Evolutionary conservation across 768 basidiomycete genomes (phyloP), one percentile per base, ranked within the genome.

Genomic region (Saitozyma sp.): DNA sequence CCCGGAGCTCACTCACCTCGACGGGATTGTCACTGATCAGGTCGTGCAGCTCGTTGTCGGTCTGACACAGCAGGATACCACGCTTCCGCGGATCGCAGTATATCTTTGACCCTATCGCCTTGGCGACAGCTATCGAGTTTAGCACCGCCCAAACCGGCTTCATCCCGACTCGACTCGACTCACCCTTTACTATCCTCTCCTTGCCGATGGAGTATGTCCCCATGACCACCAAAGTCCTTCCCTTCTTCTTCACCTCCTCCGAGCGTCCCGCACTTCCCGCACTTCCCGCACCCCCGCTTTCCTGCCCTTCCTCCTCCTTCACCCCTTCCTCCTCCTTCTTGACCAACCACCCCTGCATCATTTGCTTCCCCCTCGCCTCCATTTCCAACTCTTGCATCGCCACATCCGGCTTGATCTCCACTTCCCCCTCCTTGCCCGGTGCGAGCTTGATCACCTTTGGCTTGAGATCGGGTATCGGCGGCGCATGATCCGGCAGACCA

Each of bases 141-240:
- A 71, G 59, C 64, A 54, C 16, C 55, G 55, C 11, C 16, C 29
- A 29, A 5, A 29, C 29, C 29, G 2, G 13, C 51, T 5, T 38
- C 11, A 8, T 52, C 7, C 9, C 37, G n/a, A 2, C 14, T 42
- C 17, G 49, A 17, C 37, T 48, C 39, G 50, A 55, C 69, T 40
- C 60, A 91, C 92, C 92, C 85, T 97, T 96, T 46, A 96, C 93
- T 46, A 98, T 89, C 20, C 96, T 87, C 78, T 99, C 96, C 78
- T 99, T 99, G 46, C 96, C 96, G 54, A 98, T 92, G 0, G 91
- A 91, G 79, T 99, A 99, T 0, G 96, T 97, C 9, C 80, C 80
- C 61, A 80, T 78, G 41, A 79, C 74, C 11, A 80, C 71, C 58
- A 80, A 60, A 19, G 80, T 80, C 57, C 76, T 57, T 3, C 70